Percentiles rank a stretch among this genome's conserved stretches.
Evolutionary conservation across 495 filamentous ascomycete genomes (phyloP).

Genomic region (Delitschia confertaspora): DNA sequence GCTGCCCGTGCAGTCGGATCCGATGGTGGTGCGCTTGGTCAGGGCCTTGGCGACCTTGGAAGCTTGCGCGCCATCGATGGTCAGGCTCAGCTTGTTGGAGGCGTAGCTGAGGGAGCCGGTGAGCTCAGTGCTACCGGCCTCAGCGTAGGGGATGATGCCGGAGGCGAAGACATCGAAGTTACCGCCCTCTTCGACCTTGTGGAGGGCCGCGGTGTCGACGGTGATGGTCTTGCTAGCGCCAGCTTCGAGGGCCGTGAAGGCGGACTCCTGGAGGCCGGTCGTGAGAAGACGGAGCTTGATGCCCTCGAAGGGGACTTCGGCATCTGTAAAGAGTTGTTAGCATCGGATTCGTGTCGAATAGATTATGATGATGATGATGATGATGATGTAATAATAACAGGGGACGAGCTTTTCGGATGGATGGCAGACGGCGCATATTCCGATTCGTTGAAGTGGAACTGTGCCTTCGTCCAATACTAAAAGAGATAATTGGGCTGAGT

Average conservation of each 20-base stretch:
- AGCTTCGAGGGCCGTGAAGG: conserved; percentile 48
- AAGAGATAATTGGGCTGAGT: too few species aligned
- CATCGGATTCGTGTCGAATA: not conserved
- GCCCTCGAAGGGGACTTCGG: conserved; percentile 48
- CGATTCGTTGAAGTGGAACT: too few species aligned
- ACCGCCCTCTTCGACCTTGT: conserved; percentile 46
- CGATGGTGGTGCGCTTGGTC: conserved; percentile 43
- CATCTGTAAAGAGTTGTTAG: conserved; percentile 31
- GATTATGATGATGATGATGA: not conserved
- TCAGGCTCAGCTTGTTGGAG: conserved; percentile 41
- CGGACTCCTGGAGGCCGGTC: conserved; percentile 40
- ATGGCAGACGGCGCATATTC: not conserved
- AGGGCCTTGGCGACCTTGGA: conserved; percentile 37
- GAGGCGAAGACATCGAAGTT: conserved; percentile 41
- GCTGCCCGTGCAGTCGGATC: conserved; percentile 42
- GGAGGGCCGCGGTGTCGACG: conserved; percentile 50
- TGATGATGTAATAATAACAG: not conserved
- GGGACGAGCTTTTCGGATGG: not conserved
- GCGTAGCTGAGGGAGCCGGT: conserved; percentile 36
- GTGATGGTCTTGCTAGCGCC: conserved; percentile 48
- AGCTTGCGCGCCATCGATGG: conserved; percentile 45
- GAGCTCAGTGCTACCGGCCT: conserved; percentile 40
- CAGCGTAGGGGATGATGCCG: conserved; percentile 45
- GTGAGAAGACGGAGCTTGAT: conserved; percentile 44
- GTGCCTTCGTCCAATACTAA: too few species aligned